Conservation (phyloP, 2,329 filamentous ascomycete species). For the Chaetomium sp. region DNA sequence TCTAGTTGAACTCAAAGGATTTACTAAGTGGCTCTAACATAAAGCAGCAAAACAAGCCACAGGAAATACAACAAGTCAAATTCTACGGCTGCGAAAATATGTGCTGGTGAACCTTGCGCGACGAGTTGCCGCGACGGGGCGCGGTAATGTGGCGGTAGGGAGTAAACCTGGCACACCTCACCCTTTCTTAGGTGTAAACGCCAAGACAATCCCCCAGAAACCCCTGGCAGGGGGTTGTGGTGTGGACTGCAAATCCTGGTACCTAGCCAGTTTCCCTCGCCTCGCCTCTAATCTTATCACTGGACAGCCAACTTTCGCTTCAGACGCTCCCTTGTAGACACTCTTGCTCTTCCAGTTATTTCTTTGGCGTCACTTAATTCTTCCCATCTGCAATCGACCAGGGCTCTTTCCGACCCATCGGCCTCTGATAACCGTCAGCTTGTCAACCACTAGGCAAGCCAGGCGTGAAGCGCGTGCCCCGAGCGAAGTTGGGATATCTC, state of each 20-base stretch:
- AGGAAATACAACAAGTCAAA: too few relatives aligned
- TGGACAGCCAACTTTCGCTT: slow-evolving; percentile 9
- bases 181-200: slow-evolving; percentile 30
- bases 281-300: slow-evolving; percentile 1
- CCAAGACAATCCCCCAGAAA: slow-evolving; percentile 25
- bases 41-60: too few relatives aligned
- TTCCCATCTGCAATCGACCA: background rate
- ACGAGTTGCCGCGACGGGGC: background rate
- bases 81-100: too few relatives aligned
- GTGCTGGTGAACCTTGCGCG: background rate
- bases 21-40: too few relatives aligned
- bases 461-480: background rate
- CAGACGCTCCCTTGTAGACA: slow-evolving; percentile 18
- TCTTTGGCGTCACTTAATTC: background rate
- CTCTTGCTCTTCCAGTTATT: background rate
- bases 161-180: slow-evolving; percentile 16
- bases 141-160: slow-evolving; percentile 27
- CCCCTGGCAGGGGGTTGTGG: slow-evolving; percentile 24
- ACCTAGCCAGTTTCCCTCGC: background rate
- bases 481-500: background rate
- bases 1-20: too few relatives aligned
- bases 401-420: background rate
- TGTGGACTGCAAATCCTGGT: background rate
- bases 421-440: background rate
- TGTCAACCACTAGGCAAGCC: background rate